These are phyloP conservation scores for Lithospermum erythrorhizon DNA, from an alignment of 257 asterid species.

Conservation along the genomic window DNA sequence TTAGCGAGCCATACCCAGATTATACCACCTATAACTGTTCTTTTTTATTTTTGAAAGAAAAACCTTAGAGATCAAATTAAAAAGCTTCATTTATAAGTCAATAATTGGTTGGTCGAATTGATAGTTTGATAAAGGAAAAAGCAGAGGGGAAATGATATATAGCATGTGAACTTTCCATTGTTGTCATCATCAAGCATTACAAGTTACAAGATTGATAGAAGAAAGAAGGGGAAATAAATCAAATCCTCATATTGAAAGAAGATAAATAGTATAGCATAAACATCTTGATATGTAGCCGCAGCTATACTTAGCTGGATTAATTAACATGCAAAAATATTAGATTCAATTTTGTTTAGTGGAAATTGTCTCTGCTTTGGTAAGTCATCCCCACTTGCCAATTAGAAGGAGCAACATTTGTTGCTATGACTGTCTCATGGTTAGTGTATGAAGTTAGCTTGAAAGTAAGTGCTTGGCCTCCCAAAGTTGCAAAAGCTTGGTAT, in stretches of 20 bases:
- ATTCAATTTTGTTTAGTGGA: slow-evolving; percentile 26
- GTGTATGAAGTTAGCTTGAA: slow-evolving; percentile 60
- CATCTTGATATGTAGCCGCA: background rate
- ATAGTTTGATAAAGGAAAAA: too few relatives aligned
- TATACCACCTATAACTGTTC: too few relatives aligned
- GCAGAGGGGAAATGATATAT: too few relatives aligned
- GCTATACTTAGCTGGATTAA: background rate
- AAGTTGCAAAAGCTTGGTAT: slow-evolving; percentile 57
- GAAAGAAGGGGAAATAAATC: too few relatives aligned
- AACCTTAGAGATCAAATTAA: too few relatives aligned
- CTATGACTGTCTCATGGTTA: slow-evolving; percentile 36
- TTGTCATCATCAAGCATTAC: too few relatives aligned
- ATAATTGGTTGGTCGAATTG: too few relatives aligned
- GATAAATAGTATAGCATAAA: background rate
- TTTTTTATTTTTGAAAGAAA: too few relatives aligned
- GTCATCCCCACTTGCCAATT: slow-evolving; percentile 49
- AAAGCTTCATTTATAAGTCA: too few relatives aligned
- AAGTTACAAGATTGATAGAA: too few relatives aligned
- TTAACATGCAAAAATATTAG: background rate
- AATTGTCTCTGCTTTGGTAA: slow-evolving; percentile 34
- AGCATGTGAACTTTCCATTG: too few relatives aligned
- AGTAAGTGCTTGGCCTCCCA: slow-evolving; percentile 61
- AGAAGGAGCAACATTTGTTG: slow-evolving; percentile 56
- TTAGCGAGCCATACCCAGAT: too few relatives aligned
- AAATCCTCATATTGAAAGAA: background rate